Evolutionary conservation across 1,284 basidiomycete species (phyloP).

Genomic region (Ustilago tritici): DNA sequence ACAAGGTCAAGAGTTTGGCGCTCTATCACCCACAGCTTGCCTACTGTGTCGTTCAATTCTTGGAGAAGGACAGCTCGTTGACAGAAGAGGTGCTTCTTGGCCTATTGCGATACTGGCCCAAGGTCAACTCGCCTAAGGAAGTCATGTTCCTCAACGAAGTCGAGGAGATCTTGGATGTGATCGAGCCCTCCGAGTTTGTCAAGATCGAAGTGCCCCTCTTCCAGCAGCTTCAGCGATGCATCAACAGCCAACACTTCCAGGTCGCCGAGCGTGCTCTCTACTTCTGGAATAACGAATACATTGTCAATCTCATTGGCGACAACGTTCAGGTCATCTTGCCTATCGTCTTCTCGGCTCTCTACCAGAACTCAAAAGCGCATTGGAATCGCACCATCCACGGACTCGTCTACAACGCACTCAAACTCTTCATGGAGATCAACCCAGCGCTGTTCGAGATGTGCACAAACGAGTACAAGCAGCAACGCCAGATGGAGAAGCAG

Average conservation of each 20-base stretch:
- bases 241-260: slow-evolving; percentile 99
- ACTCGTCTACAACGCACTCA: slow-evolving; percentile 98
- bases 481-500: slow-evolving; percentile 72
- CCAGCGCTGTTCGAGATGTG: slow-evolving; percentile 93
- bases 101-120: slow-evolving; percentile 96
- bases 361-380: slow-evolving; percentile 95
- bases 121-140: slow-evolving; percentile 99
- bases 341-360: slow-evolving; percentile 97
- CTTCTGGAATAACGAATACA: slow-evolving; percentile 89
- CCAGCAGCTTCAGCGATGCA: slow-evolving; percentile 93
- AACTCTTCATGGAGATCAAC: slow-evolving; percentile 99
- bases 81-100: slow-evolving; percentile 97
- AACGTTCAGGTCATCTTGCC: slow-evolving; percentile 90
- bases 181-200: slow-evolving; percentile 94
- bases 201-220: slow-evolving; percentile 96
- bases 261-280: slow-evolving; percentile 71
- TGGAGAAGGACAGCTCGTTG: slow-evolving; percentile 92
- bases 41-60: slow-evolving; percentile 98
- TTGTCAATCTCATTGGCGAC: slow-evolving; percentile 98
- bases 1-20: slow-evolving; percentile 96
- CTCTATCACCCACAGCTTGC: slow-evolving; percentile 98
- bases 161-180: slow-evolving; percentile 98
- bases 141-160: slow-evolving; percentile 99
- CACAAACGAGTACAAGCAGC: slow-evolving; percentile 92
- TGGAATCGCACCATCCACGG: slow-evolving; percentile 99